Evolutionary conservation across 768 basidiomycete genomes (phyloP).

Genomic region (Tylopilus intermedius): DNA sequence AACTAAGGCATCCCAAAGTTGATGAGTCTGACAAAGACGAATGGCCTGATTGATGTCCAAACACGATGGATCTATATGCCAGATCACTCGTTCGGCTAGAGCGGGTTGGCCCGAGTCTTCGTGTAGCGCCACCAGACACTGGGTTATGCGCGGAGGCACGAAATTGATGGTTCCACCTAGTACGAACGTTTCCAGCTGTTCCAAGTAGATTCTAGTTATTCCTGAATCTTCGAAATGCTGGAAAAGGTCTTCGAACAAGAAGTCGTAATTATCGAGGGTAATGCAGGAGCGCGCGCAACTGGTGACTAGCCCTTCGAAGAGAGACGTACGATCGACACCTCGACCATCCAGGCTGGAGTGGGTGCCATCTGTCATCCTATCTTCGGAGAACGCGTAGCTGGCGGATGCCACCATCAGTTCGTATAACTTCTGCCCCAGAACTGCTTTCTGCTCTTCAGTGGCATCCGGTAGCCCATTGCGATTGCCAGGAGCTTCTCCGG

Average conservation of each 20-base stretch:
- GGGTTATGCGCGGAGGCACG: conserved; percentile 85
- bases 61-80: conserved; percentile 90
- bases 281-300: conserved; percentile 77
- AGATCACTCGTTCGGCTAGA: conserved; percentile 83
- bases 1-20: conserved; percentile 88
- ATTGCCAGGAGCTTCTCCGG: conserved; percentile 77
- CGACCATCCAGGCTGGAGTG: conserved; percentile 77
- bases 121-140: conserved; percentile 75
- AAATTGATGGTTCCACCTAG: conserved; percentile 65
- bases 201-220: conserved; percentile 80
- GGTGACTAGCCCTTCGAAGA: conserved; percentile 85
- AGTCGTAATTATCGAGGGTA: conserved; percentile 74
- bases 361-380: conserved; percentile 86
- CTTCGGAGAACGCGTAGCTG: conserved; percentile 89
- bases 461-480: conserved; percentile 79
- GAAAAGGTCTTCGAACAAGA: conserved; percentile 90
- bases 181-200: conserved; percentile 76
- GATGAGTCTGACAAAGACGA: conserved; percentile 73
- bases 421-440: conserved; percentile 71
- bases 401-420: conserved; percentile 86
- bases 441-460: conserved; percentile 45
- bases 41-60: conserved; percentile 94
- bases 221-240: conserved; percentile 82
- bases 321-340: conserved; percentile 84
- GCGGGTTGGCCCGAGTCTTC: conserved; percentile 67